Conservation (phyloP, 805 yeast genomes). For the Candida sphagnicola region DNA sequence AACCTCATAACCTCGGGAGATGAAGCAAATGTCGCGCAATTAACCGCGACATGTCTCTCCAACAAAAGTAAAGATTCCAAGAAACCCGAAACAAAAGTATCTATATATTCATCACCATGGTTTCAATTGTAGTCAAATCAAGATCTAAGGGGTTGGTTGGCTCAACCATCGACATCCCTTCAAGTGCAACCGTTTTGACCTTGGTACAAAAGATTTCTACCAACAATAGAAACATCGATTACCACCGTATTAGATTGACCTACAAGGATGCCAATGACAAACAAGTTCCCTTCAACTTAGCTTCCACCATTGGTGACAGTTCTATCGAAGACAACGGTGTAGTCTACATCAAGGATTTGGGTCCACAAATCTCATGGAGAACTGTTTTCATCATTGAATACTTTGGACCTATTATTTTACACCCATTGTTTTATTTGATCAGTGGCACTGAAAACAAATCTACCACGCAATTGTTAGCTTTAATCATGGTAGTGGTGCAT, state of each 20-base stretch:
- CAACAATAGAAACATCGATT: constrained; percentile 33
- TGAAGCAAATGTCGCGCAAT: no score
- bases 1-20: no score
- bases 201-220: constrained; percentile 42
- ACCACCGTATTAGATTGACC: constrained; percentile 26
- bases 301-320: not conserved
- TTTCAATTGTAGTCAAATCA: constrained; percentile 48
- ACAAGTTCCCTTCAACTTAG: constrained; percentile 13
- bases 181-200: constrained; percentile 34
- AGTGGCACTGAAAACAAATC: constrained; percentile 37
- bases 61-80: no score
- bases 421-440: constrained; percentile 59
- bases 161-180: constrained; percentile 33
- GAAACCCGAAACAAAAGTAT: no score
- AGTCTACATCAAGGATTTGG: constrained; percentile 78
- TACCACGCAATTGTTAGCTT: constrained; percentile 51
- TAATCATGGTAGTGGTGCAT: constrained; percentile 61
- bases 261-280: constrained; percentile 14
- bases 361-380: constrained; percentile 91
- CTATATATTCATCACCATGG: no score
- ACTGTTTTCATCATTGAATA: constrained; percentile 88
- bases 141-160: constrained; percentile 57
- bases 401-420: constrained; percentile 82
- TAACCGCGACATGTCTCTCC: no score
- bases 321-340: constrained; percentile 31